Evolutionary conservation across 176 grass and related monocot genomes (phyloP).

Genomic region (Oryza australiensis): DNA sequence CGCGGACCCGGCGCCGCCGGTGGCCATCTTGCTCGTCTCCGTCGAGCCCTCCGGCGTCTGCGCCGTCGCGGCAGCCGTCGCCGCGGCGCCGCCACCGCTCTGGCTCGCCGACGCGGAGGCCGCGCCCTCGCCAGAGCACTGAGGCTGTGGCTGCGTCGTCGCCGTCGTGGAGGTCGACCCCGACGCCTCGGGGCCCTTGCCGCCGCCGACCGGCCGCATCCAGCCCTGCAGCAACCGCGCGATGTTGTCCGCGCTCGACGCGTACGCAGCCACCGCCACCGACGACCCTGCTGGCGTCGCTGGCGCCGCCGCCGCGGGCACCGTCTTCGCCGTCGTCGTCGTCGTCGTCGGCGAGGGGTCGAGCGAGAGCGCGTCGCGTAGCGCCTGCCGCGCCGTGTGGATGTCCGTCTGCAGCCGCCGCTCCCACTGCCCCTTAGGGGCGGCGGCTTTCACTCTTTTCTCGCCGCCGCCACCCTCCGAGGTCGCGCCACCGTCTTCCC

Average conservation of each 20-base stretch:
- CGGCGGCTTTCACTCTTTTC: not conserved
- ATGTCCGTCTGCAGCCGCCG: slow-evolving; percentile 89
- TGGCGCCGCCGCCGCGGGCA: slow-evolving; percentile 11
- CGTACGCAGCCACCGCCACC: slow-evolving; percentile 58
- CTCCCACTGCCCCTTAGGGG: slow-evolving; percentile 91
- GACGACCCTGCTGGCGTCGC: slow-evolving; percentile 36
- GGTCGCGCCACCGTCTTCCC: not conserved
- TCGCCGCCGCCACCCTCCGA: slow-evolving; percentile 3
- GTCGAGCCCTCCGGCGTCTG: slow-evolving; percentile 54
- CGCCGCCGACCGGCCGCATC: slow-evolving; percentile 45
- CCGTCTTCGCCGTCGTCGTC: not conserved
- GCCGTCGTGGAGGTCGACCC: slow-evolving; percentile 50
- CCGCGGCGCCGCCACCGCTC: slow-evolving; percentile 30
- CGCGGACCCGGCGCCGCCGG: slow-evolving; percentile 14
- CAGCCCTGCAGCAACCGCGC: slow-evolving; percentile 79
- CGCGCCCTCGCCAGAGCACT: slow-evolving; percentile 51
- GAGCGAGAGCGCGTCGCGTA: slow-evolving; percentile 75
- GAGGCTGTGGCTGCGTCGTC: slow-evolving; percentile 38
- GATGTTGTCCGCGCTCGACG: slow-evolving; percentile 90
- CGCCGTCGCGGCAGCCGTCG: not conserved
- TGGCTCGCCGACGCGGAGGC: slow-evolving; percentile 54
- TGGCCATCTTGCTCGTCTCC: slow-evolving; percentile 60
- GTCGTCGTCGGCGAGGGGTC: slow-evolving; percentile 31
- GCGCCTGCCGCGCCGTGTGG: slow-evolving; percentile 82
- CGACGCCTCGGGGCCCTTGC: slow-evolving; percentile 44